A percentile compares a stretch with the other conserved stretches of the same genome.
These are phyloP conservation scores for Botrytis fabae DNA, from an alignment of 2,329 filamentous ascomycete species.

Conservation along the genomic window DNA sequence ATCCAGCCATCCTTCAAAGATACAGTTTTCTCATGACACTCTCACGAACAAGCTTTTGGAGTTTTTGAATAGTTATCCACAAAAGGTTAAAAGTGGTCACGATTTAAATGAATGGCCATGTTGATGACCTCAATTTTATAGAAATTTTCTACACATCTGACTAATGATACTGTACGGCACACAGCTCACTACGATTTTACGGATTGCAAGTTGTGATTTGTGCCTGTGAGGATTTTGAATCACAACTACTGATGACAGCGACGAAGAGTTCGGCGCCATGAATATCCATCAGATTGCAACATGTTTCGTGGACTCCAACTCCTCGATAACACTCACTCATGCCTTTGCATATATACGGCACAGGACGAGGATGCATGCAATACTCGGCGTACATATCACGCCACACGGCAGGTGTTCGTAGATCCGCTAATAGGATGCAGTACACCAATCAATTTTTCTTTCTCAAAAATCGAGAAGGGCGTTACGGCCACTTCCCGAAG, in stretches of 20 bases:
- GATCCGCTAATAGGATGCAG: constrained; percentile 15
- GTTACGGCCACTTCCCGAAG: not conserved
- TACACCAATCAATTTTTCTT: not conserved
- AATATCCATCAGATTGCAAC: not conserved
- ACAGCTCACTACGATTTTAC: not conserved
- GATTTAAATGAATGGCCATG: not conserved
- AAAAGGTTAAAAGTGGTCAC: constrained; percentile 1
- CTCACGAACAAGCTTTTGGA: constrained; percentile 13
- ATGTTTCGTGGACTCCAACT: not conserved
- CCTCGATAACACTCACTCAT: not conserved
- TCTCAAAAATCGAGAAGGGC: not conserved
- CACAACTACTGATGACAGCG: not conserved
- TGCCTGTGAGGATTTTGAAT: not conserved
- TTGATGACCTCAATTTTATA: constrained; percentile 1
- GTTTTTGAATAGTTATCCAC: not conserved
- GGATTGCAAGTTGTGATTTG: not conserved
- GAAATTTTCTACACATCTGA: not conserved
- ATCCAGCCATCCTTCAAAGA: not conserved
- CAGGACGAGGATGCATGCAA: constrained; percentile 10
- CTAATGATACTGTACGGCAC: not conserved
- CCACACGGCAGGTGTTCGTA: constrained; percentile 11
- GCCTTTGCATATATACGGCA: not conserved
- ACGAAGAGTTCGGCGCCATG: not conserved
- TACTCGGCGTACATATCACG: constrained; percentile 15
- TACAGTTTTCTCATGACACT: constrained; percentile 6